Base-by-base conservation (phyloP, 2,329 filamentous ascomycete genomes). In the Penicillium psychrosexuale region DNA sequence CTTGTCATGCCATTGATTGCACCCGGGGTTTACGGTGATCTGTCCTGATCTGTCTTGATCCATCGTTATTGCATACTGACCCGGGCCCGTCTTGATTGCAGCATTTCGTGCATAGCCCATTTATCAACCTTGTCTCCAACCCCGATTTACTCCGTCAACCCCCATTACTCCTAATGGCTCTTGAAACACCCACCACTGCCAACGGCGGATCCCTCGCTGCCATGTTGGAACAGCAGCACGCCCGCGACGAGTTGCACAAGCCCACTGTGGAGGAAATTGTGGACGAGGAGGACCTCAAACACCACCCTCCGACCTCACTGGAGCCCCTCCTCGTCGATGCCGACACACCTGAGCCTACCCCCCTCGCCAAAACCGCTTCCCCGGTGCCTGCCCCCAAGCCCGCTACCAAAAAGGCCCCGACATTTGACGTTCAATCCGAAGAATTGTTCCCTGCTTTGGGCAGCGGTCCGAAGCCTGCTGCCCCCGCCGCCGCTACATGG, bases 401-500 rank as follows among this genome's bases (percentile, higher is more conserved):
- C 27, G 68, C 70, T 31, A 58, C 68, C 9, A 69, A 69, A 57
- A 73, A 70, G 57, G 73, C 80, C 33, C 71, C 77, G 2, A 70
- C 80, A 49, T 78, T 97, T 58, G 90, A 97, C 73, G 92, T 90
- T 19, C 83, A 90, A 68, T 96, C 90, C 17, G 89, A 95, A 69
- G 92, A 97, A 75, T 80, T 90, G 56, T 99, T 99, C 81, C 94
- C 94, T n/a, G 87, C 92, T 65, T 84, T 99, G 44, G 93, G 92
- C 51, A 82, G 84, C 59, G 83, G 75, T 7, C 79, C 85, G 50
- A 92, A 91, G 75, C 78, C 85, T 33, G 75, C 77, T 61, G 75
- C 82, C 59, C 80, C 85, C 54, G 82, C 84, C 62, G 81, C 87
- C 44, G 85, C 87, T 43, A 85, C 89, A 63, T 97, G 93, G 91